Evolutionary conservation across 2,329 filamentous ascomycete species (phyloP).

Genomic region (Macrophomina pseudophaseolina): DNA sequence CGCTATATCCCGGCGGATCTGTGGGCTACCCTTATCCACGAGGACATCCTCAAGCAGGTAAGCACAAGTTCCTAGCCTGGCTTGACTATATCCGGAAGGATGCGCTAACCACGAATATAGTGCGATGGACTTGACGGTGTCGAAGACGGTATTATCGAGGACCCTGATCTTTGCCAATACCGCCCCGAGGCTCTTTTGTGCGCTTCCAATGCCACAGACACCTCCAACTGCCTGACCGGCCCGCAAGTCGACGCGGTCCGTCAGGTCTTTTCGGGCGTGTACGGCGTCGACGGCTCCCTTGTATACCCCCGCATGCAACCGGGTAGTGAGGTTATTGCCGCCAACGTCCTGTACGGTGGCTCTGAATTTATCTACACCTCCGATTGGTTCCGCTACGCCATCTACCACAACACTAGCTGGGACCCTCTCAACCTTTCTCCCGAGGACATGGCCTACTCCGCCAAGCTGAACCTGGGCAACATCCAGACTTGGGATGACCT

Average conservation of each 20-base stretch:
- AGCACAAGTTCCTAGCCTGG: constrained; percentile 31
- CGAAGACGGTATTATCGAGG: constrained; percentile 55
- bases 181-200: constrained; percentile 48
- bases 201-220: constrained; percentile 39
- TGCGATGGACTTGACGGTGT: constrained; percentile 58
- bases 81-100: no score
- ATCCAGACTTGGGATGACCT: constrained; percentile 51
- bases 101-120: constrained; percentile 31
- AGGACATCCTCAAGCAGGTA: constrained; percentile 47
- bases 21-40: constrained; percentile 49
- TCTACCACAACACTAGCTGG: constrained; percentile 54
- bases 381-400: constrained; percentile 57
- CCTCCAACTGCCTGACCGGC: constrained; percentile 50
- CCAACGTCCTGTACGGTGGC: constrained; percentile 39
- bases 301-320: constrained; percentile 59
- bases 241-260: constrained; percentile 52
- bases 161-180: constrained; percentile 52
- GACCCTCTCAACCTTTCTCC: constrained; percentile 45
- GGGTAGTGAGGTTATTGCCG: constrained; percentile 47
- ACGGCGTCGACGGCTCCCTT: constrained; percentile 50
- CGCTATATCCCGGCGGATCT: constrained; percentile 47
- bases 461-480: constrained; percentile 42
- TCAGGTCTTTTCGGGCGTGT: constrained; percentile 49
- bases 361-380: constrained; percentile 48
- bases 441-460: constrained; percentile 50